Evolutionary conservation across 768 basidiomycete genomes (phyloP), one percentile per base, ranked within the genome.

Genomic region (Cystobasidiopsis lactophilus): DNA sequence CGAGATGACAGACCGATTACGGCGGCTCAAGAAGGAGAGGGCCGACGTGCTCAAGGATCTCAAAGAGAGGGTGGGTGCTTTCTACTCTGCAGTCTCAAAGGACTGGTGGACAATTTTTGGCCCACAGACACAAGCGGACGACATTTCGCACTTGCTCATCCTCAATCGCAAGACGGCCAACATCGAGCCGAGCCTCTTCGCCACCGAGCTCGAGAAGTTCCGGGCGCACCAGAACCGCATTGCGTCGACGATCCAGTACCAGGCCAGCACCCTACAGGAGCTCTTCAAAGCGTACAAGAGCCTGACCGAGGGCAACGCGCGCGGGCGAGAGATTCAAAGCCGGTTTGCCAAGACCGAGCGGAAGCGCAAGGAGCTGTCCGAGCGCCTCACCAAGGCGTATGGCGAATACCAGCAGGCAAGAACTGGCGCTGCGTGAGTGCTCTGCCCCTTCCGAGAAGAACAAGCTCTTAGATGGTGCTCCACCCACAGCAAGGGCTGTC

Each of bases 161-260:
- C 75, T 95, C 46, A 91, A 91, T 64, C 77, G 85, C 30, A 80
- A 86, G 24, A 82, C 86, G 58, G 72, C 76, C 14, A 75, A 75
- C 23, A 80, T 82, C 10, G 86, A 95, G 59, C 80, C 82, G 0
- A 74, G 84, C 0, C 71, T 98, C 18, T 98, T 96, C 59, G 83
- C 86, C 0, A 75, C 80, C 9, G 88, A 96, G 64, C 74, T 96
- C 21, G 91, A 95, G 68, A 98, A 96, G 67, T 96, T 95, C 71
- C 73, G 77, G 21, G 85, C 88, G 0, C 88, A 83, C 62, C 86
- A 93, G 62, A 77, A 81, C 39, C 77, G 85, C 0, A 69, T 96
- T 2, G 69, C 75, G 3, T 74, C 80, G 2, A 85, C 85, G 0
- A 74, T 86, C 0, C 77, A 78, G 52, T 78, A 81, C 30, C 84